Evolutionary conservation across 805 yeast species (phyloP).

Genomic region (Schwanniomyces sp.): DNA sequence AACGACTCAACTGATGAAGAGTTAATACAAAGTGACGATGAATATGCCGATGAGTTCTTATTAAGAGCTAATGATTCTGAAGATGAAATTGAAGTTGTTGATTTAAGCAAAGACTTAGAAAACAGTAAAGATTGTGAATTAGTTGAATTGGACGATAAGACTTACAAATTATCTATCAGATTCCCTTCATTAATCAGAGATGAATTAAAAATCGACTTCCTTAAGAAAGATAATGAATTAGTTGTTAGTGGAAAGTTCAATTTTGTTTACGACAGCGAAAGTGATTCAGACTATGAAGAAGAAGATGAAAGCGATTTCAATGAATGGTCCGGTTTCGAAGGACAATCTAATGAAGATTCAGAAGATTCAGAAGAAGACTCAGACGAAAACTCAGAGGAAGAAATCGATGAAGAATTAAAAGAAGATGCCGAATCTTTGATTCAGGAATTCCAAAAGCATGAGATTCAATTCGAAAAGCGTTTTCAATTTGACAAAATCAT

Average conservation of each 20-base stretch:
- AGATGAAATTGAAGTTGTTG: constrained; percentile 34
- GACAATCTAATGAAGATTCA: constrained; percentile 7
- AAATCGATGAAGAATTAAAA: constrained; percentile 35
- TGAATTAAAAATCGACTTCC: constrained; percentile 39
- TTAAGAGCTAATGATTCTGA: constrained; percentile 32
- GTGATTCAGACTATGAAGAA: constrained; percentile 14
- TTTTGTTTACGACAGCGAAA: constrained; percentile 24
- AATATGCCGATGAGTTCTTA: constrained; percentile 16
- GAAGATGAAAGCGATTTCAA: constrained; percentile 7
- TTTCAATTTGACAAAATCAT: constrained; percentile 41
- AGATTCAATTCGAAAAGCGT: constrained; percentile 42
- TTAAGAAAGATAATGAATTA: constrained; percentile 41
- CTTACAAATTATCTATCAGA: constrained; percentile 40
- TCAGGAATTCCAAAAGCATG: constrained; percentile 37
- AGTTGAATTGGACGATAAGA: constrained; percentile 34
- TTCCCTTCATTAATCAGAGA: constrained; percentile 42
- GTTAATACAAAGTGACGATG: constrained; percentile 18
- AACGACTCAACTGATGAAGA: constrained; percentile 37
- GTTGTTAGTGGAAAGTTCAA: constrained; percentile 39
- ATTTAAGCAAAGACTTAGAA: constrained; percentile 41
- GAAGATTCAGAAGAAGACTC: constrained; percentile 11
- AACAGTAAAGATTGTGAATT: constrained; percentile 46
- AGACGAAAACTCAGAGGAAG: constrained; percentile 10
- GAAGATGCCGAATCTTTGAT: constrained; percentile 41
- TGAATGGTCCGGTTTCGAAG: constrained; percentile 4